phyloP scores from a whole-genome alignment of 208 protist genomes.

The Leishmania mexicana region DNA sequence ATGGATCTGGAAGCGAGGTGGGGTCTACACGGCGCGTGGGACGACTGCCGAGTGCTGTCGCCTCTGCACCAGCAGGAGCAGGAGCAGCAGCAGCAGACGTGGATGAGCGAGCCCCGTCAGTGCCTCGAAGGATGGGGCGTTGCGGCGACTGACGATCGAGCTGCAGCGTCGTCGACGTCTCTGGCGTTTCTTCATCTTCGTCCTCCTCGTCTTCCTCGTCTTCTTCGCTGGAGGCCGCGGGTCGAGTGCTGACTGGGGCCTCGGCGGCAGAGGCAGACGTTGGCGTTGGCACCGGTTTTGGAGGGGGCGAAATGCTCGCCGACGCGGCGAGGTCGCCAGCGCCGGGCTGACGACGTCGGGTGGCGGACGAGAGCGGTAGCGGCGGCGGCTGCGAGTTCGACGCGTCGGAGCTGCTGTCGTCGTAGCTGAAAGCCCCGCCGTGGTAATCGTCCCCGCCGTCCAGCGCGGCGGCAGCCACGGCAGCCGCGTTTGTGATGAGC shows the following conservation, averaged over 20 bases:
- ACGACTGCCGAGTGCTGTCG: not conserved
- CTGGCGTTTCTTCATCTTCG: slow-evolving; percentile 27
- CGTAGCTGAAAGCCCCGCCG: not conserved
- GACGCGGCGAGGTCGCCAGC: not conserved
- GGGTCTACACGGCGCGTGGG: not conserved
- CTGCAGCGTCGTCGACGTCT: not conserved
- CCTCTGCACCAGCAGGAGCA: not conserved
- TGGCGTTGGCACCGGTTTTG: not conserved
- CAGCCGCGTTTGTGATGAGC: slow-evolving; percentile 11
- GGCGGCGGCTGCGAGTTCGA: slow-evolving; percentile 6
- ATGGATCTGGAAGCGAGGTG: not conserved
- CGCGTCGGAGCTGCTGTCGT: not conserved
- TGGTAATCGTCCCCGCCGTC: slow-evolving; percentile 10
- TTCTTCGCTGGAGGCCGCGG: slow-evolving; percentile 12
- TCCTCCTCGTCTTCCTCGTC: slow-evolving; percentile 41
- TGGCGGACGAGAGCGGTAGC: slow-evolving; percentile 16
- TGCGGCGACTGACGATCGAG: not conserved
- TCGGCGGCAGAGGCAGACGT: not conserved
- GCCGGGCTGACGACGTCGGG: slow-evolving; percentile 8
- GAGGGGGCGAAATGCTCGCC: not conserved
- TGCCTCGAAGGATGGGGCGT: not conserved
- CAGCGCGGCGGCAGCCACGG: slow-evolving; percentile 28
- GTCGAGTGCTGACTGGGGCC: not conserved
- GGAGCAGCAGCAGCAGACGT: not conserved
- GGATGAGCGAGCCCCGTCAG: not conserved